phyloP scores from a whole-genome alignment of 2,329 filamentous ascomycete species.

The Orbilia javanica region DNA sequence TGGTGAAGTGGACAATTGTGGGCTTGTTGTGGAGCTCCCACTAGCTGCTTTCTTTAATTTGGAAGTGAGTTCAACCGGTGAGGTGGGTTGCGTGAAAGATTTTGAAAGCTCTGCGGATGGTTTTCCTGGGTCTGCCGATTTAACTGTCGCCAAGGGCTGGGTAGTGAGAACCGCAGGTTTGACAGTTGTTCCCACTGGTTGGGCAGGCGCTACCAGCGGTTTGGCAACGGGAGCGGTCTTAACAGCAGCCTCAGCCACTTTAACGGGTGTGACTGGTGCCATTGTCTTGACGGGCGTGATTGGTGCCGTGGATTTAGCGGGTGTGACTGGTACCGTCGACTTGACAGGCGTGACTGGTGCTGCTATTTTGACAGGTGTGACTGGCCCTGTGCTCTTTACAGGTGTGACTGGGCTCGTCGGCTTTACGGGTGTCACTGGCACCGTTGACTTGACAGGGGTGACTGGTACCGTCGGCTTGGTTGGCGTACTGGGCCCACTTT shows the following conservation, averaged over 20 bases:
- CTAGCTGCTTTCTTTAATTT: constrained; percentile 49
- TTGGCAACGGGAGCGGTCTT: not conserved
- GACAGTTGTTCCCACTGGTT: not conserved
- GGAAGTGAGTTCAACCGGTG: constrained; percentile 49
- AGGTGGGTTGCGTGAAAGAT: constrained; percentile 2
- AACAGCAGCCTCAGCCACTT: not conserved
- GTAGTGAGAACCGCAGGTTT: not conserved
- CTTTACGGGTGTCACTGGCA: constrained; percentile 9
- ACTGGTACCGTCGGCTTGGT: not conserved
- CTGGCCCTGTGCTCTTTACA: constrained; percentile 3
- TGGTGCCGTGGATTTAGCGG: not conserved
- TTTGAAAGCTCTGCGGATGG: constrained; percentile 15
- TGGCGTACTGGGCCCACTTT: not conserved
- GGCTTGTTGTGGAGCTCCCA: constrained; percentile 23
- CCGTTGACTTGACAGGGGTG: not conserved
- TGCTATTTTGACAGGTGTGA: constrained; percentile 3
- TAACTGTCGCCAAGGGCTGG: not conserved
- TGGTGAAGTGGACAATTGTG: constrained; percentile 34
- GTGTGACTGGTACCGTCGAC: not conserved
- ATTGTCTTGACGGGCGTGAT: constrained; percentile 10
- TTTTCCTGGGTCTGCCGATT: constrained; percentile 9
- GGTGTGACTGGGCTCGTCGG: constrained; percentile 6
- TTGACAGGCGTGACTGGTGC: not conserved
- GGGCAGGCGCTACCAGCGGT: not conserved
- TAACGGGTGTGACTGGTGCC: not conserved